Conservation (phyloP, 495 filamentous ascomycete genomes). For the Daldinia grandis region DNA sequence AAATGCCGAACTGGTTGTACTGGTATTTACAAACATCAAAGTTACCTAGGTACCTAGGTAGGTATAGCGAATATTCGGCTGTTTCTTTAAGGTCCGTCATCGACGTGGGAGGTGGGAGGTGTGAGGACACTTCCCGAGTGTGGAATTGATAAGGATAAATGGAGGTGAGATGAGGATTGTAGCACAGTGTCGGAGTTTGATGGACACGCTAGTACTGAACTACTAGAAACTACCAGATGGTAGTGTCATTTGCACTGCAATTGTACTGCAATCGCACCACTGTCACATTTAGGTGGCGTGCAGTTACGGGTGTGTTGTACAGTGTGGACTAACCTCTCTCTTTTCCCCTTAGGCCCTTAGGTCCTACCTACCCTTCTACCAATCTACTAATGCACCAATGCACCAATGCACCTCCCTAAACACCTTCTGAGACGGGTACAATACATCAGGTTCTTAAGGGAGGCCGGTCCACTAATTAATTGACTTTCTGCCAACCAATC, state of each 20-base stretch:
- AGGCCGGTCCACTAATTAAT: constrained; percentile 27
- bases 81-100: constrained; percentile 26
- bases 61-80: constrained; percentile 13
- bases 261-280: not conserved
- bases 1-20: constrained; percentile 31
- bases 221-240: not conserved
- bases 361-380: not conserved
- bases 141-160: not conserved
- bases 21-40: not conserved
- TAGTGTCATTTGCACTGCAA: not conserved
- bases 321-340: not conserved
- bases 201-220: not conserved
- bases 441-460: constrained; percentile 10
- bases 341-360: not conserved
- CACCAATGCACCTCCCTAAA: constrained; percentile 22
- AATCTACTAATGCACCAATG: not conserved
- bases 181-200: not conserved
- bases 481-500: constrained; percentile 17
- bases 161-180: not conserved
- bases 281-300: not conserved
- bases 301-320: constrained; percentile 17
- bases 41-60: too few relatives aligned
- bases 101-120: not conserved
- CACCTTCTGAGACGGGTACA: constrained; percentile 36
- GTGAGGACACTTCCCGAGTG: not conserved